A percentile compares a stretch with the other conserved stretches of the same genome.
phyloP scores from a whole-genome alignment of 2,329 filamentous ascomycete species.

The Acephala macrosclerotiorum region DNA sequence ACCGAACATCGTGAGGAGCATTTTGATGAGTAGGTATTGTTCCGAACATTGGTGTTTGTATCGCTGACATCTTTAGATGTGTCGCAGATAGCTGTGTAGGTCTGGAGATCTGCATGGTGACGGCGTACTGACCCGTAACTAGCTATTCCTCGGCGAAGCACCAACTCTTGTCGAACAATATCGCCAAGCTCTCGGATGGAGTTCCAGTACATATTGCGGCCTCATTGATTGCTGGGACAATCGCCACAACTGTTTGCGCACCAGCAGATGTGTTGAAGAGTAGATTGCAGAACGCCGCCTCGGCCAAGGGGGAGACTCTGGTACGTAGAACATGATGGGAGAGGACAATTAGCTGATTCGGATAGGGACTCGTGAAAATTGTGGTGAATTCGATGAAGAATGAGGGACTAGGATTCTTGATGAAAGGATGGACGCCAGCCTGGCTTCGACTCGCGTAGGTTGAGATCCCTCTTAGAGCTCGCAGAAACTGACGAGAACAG shows the following conservation, averaged over 20 bases:
- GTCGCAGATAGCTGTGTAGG: conserved; percentile 53
- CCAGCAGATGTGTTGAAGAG: conserved; percentile 55
- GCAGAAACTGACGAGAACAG: conserved; percentile 37
- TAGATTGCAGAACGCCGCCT: conserved; percentile 48
- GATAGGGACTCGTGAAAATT: conserved; percentile 46
- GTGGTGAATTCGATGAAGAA: conserved; percentile 46
- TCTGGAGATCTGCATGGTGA: neutral
- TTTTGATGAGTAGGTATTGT: conserved; percentile 52
- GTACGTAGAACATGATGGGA: conserved; percentile 7
- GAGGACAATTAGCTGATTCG: conserved; percentile 1
- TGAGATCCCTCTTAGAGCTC: neutral
- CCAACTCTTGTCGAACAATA: conserved; percentile 24
- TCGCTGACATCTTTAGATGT: conserved; percentile 45
- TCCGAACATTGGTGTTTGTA: neutral
- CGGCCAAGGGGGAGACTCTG: conserved; percentile 25
- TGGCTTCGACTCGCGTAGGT: conserved; percentile 53
- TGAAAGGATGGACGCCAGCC: conserved; percentile 55
- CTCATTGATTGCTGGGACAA: conserved; percentile 52
- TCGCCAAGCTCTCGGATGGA: conserved; percentile 45
- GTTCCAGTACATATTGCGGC: conserved; percentile 50
- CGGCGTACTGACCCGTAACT: neutral
- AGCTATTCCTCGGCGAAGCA: conserved; percentile 27
- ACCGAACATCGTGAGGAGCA: conserved; percentile 51
- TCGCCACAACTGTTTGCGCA: conserved; percentile 54
- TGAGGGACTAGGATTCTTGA: conserved; percentile 52